phyloP scores from a whole-genome alignment of 2,329 filamentous ascomycete genomes.

The Claviceps quebecensis region DNA sequence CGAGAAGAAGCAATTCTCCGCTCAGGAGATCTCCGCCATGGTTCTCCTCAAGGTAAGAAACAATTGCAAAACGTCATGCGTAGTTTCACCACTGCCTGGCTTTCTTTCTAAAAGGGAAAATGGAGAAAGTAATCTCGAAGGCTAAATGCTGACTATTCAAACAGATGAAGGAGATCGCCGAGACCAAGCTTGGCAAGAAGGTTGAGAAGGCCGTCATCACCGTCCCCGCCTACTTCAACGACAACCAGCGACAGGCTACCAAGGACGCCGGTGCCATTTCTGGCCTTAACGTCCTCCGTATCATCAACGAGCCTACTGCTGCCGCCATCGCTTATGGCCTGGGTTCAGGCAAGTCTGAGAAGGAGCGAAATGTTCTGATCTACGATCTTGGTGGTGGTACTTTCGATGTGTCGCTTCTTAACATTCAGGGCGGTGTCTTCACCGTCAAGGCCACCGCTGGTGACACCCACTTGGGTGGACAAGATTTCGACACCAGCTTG shows the following conservation, averaged over 20 bases:
- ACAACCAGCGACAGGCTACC: slow-evolving; percentile 98
- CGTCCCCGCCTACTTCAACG: slow-evolving; percentile 99
- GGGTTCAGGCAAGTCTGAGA: slow-evolving; percentile 83
- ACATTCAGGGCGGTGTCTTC: slow-evolving; percentile 99
- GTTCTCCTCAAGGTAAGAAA: slow-evolving; percentile 76
- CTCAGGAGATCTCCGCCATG: slow-evolving; percentile 99
- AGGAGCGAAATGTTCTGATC: slow-evolving; percentile 98
- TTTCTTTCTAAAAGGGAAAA: not conserved
- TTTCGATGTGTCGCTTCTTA: slow-evolving; percentile 98
- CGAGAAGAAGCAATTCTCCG: slow-evolving; percentile 90
- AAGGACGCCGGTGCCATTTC: slow-evolving; percentile 98
- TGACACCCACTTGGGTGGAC: slow-evolving; percentile 91
- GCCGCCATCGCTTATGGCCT: slow-evolving; percentile 98
- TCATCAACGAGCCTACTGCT: slow-evolving; percentile 99
- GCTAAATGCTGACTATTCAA: slow-evolving; percentile 8
- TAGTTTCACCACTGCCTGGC: not conserved
- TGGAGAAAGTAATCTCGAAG: not conserved
- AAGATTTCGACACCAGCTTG: slow-evolving; percentile 93
- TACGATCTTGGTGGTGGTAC: slow-evolving; percentile 99
- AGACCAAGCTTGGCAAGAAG: slow-evolving; percentile 96
- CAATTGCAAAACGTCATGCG: not conserved
- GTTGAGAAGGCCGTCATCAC: slow-evolving; percentile 98
- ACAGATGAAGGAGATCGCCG: slow-evolving; percentile 98
- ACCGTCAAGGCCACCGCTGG: slow-evolving; percentile 96
- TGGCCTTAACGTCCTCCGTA: slow-evolving; percentile 96